These are phyloP conservation scores for Claviceps maximensis DNA, from an alignment of 2,329 filamentous ascomycete genomes.

Conservation along the genomic window DNA sequence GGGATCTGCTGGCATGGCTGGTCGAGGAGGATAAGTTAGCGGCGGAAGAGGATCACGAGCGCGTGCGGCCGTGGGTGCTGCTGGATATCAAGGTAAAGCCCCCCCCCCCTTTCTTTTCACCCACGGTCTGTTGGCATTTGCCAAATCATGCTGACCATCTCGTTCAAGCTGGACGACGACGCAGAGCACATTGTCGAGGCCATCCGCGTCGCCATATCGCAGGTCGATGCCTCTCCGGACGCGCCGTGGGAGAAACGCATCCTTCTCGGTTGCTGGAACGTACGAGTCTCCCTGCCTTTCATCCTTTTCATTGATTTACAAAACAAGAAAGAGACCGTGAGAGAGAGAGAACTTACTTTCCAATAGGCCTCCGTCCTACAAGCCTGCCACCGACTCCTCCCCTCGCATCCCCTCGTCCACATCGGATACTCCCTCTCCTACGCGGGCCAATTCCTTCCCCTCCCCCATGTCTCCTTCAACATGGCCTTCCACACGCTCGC, in stretches of 20 bases:
- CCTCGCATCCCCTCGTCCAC: constrained; percentile 49
- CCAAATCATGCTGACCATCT: too few species aligned
- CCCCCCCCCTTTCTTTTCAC: too few species aligned
- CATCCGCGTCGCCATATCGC: constrained; percentile 49
- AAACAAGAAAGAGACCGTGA: too few species aligned
- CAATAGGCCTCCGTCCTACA: constrained; percentile 52
- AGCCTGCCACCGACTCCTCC: constrained; percentile 47
- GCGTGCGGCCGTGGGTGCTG: constrained; percentile 63
- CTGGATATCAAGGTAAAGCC: constrained; percentile 62
- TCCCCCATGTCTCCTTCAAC: constrained; percentile 64
- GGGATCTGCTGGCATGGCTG: constrained; percentile 63
- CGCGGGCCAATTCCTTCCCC: constrained; percentile 53
- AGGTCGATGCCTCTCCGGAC: constrained; percentile 27
- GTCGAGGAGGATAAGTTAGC: constrained; percentile 33
- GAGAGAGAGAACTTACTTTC: too few species aligned
- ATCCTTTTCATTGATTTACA: too few species aligned
- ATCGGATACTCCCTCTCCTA: constrained; percentile 56
- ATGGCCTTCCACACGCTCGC: constrained; percentile 57
- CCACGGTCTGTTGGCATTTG: too few species aligned
- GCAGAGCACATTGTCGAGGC: constrained; percentile 56
- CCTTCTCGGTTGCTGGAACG: constrained; percentile 72
- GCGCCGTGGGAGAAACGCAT: constrained; percentile 60
- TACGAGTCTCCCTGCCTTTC: constrained; percentile 19
- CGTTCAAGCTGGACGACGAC: constrained; percentile 50
- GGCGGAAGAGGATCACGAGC: constrained; percentile 18